These are phyloP conservation scores for Colletotrichum viniferum DNA, from an alignment of 2,329 filamentous ascomycete genomes.

Conservation along the genomic window DNA sequence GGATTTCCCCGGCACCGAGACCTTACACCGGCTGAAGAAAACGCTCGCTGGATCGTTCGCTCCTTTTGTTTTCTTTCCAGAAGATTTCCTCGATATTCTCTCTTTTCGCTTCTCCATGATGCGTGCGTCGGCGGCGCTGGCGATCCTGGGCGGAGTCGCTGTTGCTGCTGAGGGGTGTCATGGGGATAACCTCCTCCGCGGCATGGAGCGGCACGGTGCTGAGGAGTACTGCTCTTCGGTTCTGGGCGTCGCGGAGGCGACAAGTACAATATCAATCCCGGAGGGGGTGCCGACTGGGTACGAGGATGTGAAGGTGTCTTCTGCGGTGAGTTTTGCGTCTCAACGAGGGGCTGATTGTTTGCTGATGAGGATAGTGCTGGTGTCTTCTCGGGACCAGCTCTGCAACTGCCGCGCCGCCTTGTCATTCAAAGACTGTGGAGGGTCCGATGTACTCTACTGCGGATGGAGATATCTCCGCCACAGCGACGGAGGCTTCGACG, in stretches of 20 bases:
- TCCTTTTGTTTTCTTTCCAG: neutral
- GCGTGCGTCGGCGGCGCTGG: neutral
- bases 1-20: neutral
- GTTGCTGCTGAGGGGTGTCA: constrained; percentile 8
- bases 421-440: neutral
- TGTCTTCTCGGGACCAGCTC: neutral
- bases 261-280: neutral
- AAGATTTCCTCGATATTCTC: neutral
- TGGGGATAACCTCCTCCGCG: constrained; percentile 20
- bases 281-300: neutral
- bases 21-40: neutral
- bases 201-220: constrained; percentile 8
- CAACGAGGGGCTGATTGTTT: neutral
- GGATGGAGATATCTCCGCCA: neutral
- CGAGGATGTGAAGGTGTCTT: neutral
- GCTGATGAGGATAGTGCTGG: constrained; percentile 6
- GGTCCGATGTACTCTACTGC: neutral
- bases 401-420: neutral
- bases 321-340: constrained; percentile 1
- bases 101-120: neutral
- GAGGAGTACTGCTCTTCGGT: constrained; percentile 13
- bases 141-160: neutral
- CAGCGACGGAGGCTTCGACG: neutral
- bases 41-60: neutral
- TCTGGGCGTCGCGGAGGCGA: neutral